Evolutionary conservation across 306 rosid species (phyloP), one percentile per base, ranked within the genome.

Genomic region (Glycine latifolia): DNA sequence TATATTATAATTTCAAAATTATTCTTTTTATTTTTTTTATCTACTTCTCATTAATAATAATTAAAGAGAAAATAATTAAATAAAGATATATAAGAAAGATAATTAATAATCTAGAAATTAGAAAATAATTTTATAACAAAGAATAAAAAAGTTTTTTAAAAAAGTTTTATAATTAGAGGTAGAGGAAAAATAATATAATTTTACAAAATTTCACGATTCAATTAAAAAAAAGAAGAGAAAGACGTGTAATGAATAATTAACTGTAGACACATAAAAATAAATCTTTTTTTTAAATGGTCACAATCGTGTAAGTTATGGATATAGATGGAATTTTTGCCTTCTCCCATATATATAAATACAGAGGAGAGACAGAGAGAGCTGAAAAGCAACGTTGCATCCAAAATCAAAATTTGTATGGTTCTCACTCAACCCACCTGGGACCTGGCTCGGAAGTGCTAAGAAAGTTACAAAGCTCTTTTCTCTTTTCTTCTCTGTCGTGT

Each of bases 381-480:
- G 50, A 63, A 61, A 61, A 46, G 59, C 48, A 26, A 35, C 35
- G 71, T 76, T 62, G 72, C 55, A 78, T 43, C 47, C 55, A 54
- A 26, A 54, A 15, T 49, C 16, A 61, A 43, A 14, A 50, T 37
- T n/a, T 37, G 68, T 62, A 15, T 26, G 49, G 76, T 7, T 65
- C 46, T 62, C 50, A 47, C 83, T 47, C 11, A 41, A 31, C 49
- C 33, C 14, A 58, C 17, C 48, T 62, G 49, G 72, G 72, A 12
- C 46, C 52, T 68, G 58, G 73, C 7, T 0, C 31, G 69, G 47
- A 75, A 75, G 65, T 67, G 17, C 11, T 67, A 55, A 47, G 55
- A 77, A 67, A 56, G 10, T 41, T 56, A 44, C 13, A 15, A 75
- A 10, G 10, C 31, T 71, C 14, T 39, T 77, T 9, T 31, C 5